Conservation (phyloP, 2,329 filamentous ascomycete genomes). For the Fusarium nisikadoi region DNA sequence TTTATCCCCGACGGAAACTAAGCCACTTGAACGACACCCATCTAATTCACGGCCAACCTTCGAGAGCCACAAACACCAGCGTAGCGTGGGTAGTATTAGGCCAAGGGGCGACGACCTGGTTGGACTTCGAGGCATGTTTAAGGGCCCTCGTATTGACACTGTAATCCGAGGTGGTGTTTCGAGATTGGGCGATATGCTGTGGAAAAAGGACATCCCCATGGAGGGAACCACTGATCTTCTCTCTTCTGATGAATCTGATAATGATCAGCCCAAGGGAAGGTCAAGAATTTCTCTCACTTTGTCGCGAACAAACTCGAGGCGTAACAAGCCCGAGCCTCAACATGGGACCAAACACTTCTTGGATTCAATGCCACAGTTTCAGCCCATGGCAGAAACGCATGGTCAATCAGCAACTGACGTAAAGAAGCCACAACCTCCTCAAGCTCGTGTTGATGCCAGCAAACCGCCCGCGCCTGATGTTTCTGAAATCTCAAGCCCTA, state of each 20-base stretch:
- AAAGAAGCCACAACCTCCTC: slow-evolving; percentile 47
- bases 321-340: slow-evolving; percentile 45
- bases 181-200: slow-evolving; percentile 66
- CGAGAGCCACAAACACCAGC: slow-evolving; percentile 60
- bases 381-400: slow-evolving; percentile 48
- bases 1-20: slow-evolving; percentile 38
- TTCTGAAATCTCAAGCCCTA: slow-evolving; percentile 53
- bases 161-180: slow-evolving; percentile 71
- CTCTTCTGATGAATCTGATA: slow-evolving; percentile 62
- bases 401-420: slow-evolving; percentile 24
- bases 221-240: slow-evolving; percentile 52
- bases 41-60: slow-evolving; percentile 52
- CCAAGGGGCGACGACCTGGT: slow-evolving; percentile 50
- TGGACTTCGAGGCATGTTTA: slow-evolving; percentile 75
- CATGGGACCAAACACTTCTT: slow-evolving; percentile 58
- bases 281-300: slow-evolving; percentile 49
- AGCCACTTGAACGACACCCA: slow-evolving; percentile 49
- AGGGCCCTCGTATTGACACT: slow-evolving; percentile 78
- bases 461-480: slow-evolving; percentile 63
- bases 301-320: slow-evolving; percentile 50
- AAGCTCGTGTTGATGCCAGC: slow-evolving; percentile 58
- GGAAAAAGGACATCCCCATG: slow-evolving; percentile 60
- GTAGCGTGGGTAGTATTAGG: slow-evolving; percentile 61
- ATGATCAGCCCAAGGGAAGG: slow-evolving; percentile 55
- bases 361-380: slow-evolving; percentile 64